Percentiles rank a stretch among this genome's conserved stretches.
Conservation (phyloP, 768 basidiomycete species). For the Boletus sp. region DNA sequence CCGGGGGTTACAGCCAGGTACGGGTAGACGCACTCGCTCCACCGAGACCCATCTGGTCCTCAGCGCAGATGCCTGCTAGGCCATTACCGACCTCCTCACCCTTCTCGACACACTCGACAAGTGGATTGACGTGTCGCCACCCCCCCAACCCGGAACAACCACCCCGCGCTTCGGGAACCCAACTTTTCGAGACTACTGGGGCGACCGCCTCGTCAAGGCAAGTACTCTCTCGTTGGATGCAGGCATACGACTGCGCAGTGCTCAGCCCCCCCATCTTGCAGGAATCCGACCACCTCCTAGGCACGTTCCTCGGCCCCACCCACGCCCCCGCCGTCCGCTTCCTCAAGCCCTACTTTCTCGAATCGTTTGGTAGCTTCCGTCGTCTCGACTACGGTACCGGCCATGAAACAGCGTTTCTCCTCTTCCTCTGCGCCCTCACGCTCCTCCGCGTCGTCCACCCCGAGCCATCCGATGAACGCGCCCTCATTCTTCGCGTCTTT, state of each 20-base stretch:
- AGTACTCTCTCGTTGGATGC: conserved; percentile 1
- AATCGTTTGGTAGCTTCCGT: conserved; percentile 85
- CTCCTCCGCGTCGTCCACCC: conserved; percentile 65
- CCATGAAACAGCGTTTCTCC: conserved; percentile 85
- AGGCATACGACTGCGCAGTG: not conserved
- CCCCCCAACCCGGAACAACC: conserved; percentile 43
- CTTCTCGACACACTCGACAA: conserved; percentile 63
- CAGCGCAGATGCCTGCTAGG: conserved; percentile 32
- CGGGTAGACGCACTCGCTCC: not conserved
- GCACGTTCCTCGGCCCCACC: conserved; percentile 44
- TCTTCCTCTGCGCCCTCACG: conserved; percentile 73
- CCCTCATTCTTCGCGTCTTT: conserved; percentile 59
- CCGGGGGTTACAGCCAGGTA: conserved; percentile 18
- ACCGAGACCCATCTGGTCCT: not conserved
- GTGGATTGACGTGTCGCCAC: conserved; percentile 84
- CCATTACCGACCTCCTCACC: conserved; percentile 43
- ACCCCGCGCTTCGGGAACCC: conserved; percentile 90
- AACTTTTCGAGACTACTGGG: conserved; percentile 79
- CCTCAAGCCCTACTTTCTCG: conserved; percentile 72
- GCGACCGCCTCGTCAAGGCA: conserved; percentile 73
- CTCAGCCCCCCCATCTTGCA: conserved; percentile 26
- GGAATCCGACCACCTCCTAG: conserved; percentile 53
- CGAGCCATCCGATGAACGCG: conserved; percentile 56
- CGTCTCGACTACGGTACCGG: conserved; percentile 97
- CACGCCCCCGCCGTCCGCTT: conserved; percentile 51